Conservation (phyloP, 2,329 filamentous ascomycete genomes). For the Geosmithia morbida region DNA sequence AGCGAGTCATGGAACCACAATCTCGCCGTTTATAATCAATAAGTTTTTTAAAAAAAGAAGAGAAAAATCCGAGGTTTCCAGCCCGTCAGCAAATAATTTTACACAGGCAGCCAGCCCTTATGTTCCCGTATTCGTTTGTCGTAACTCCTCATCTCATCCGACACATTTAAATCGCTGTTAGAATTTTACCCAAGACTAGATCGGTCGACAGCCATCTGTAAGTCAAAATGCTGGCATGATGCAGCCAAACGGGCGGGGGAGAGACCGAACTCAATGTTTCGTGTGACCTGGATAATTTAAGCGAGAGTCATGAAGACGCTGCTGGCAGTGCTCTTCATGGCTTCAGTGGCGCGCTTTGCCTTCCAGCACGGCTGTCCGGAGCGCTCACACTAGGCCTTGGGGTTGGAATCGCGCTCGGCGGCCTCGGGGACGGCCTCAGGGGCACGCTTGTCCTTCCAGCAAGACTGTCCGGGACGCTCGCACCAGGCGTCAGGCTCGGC, state of each 20-base stretch:
- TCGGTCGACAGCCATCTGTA: not conserved
- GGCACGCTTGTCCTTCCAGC: slow-evolving; percentile 21
- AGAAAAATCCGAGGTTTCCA: not conserved
- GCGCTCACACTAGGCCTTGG: slow-evolving; percentile 8
- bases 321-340: slow-evolving; percentile 8
- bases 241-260: not conserved
- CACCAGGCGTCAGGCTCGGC: slow-evolving; percentile 1
- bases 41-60: not conserved
- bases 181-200: not conserved
- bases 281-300: not conserved
- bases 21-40: not conserved
- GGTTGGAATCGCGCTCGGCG: slow-evolving; percentile 14
- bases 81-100: not conserved
- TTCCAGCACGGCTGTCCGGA: slow-evolving; percentile 10
- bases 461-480: slow-evolving; percentile 10
- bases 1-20: not conserved
- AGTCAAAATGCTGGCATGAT: not conserved
- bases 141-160: too few species aligned
- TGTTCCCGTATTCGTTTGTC: not conserved
- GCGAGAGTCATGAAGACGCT: slow-evolving; percentile 8
- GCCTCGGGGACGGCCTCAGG: slow-evolving; percentile 19
- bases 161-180: too few species aligned
- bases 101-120: not conserved
- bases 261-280: not conserved
- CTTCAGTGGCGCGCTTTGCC: slow-evolving; percentile 18